Evolutionary conservation across 805 yeast genomes (phyloP), one percentile per base, ranked within the genome.

Genomic region (Kazachstania taianensis): DNA sequence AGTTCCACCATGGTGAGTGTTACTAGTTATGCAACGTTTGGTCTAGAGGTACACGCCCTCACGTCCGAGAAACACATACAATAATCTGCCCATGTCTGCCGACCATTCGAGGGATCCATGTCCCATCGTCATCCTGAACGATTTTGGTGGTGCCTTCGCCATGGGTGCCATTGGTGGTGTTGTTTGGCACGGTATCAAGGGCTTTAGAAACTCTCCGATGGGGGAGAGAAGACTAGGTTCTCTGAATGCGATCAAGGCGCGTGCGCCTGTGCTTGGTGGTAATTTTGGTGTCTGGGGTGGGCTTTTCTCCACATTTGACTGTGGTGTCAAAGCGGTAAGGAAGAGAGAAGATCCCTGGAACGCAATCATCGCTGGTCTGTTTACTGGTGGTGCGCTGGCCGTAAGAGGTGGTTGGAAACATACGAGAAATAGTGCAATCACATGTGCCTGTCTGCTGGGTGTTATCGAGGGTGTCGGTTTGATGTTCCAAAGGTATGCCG

Each of bases 241-340:
- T 15, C 57, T 89, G 37, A 69, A 83, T 28, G 96, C 97, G 27
- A 81, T 92, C 50, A 85, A 85, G 58, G 84, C 96, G 35, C 75
- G 98, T 62, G 97, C 96, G 2, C 99, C 99, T 27, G 96, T 89
- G 33, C 86, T 89, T 37, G 98, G 98, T 48, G 98, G 98, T 56
- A 92, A 92, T 64, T 89, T 92, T 55, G 98, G 98, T 67, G 94
- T 84, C 27, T 92, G 98, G 98, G 98, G 98, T 70, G 98, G 98
- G 42, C 68, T 92, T 51, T 92, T 92, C 59, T 85, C 96, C 23
- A 81, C 94, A 10, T 92, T 78, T 57, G 98, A 92, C 63, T 92
- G 98, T 70, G 73, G 87, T 12, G 94, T 92, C 32, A 92, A 89
- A 63, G 95, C 89, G 2, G 75, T 92, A 29, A 82, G 98, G 70